phyloP scores from a whole-genome alignment of 2,329 filamentous ascomycete genomes.

The Bretziella fagacearum region DNA sequence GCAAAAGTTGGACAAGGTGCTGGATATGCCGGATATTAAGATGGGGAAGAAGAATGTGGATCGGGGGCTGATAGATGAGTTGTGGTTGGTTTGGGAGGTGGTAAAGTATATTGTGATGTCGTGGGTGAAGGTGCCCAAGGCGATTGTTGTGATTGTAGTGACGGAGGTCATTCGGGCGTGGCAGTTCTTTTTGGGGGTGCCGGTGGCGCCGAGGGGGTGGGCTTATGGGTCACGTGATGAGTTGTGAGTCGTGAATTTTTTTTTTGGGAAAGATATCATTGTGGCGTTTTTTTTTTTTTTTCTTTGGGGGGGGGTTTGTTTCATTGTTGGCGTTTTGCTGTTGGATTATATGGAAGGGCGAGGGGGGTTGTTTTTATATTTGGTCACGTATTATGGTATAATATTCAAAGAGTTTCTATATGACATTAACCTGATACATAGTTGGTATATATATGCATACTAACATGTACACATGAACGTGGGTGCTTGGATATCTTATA shows the following conservation, averaged over 20 bases:
- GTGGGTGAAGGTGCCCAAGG: slow-evolving; percentile 50
- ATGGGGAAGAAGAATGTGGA: slow-evolving; percentile 27
- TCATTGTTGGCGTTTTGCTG: slow-evolving; percentile 6
- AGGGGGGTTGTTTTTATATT: too few relatives aligned
- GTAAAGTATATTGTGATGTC: slow-evolving; percentile 23
- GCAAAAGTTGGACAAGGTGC: slow-evolving; percentile 16
- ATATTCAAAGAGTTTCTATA: too few relatives aligned
- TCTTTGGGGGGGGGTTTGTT: slow-evolving; percentile 3
- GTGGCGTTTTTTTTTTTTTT: neutral
- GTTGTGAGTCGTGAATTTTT: slow-evolving; percentile 23
- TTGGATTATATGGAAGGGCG: too few relatives aligned
- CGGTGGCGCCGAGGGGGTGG: slow-evolving; percentile 33
- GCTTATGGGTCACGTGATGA: slow-evolving; percentile 24
- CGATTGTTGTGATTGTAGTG: slow-evolving; percentile 21
- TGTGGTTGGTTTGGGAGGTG: slow-evolving; percentile 17
- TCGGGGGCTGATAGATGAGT: slow-evolving; percentile 17
- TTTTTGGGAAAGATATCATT: neutral
- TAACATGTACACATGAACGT: too few relatives aligned
- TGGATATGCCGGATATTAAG: slow-evolving; percentile 9
- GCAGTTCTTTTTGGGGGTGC: slow-evolving; percentile 36
- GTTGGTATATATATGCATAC: slow-evolving; percentile 1
- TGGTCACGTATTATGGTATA: too few relatives aligned
- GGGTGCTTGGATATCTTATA: neutral
- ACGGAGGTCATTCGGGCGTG: slow-evolving; percentile 31
- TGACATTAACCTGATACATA: too few relatives aligned